Conservation (phyloP, 2,329 filamentous ascomycete species). For the Aspergillus sp. region DNA sequence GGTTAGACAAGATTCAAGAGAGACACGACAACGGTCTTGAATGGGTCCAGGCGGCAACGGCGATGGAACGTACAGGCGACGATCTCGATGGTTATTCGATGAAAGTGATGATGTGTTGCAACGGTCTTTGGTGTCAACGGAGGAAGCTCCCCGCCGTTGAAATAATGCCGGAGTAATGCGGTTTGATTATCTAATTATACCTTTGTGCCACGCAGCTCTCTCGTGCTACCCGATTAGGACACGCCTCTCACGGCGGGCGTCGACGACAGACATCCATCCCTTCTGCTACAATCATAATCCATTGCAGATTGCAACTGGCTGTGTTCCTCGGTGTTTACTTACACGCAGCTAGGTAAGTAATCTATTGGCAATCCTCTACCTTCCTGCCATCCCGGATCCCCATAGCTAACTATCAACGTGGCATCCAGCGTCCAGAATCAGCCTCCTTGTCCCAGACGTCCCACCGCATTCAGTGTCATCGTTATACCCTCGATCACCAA, state of each 20-base stretch:
- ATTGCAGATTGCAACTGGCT: not conserved
- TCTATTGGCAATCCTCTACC: not conserved
- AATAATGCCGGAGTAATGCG: slow-evolving; percentile 3
- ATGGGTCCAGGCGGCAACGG: slow-evolving; percentile 2
- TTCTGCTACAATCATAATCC: not conserved
- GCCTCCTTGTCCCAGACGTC: not conserved
- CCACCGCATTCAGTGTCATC: not conserved
- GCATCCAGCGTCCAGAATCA: slow-evolving; percentile 6
- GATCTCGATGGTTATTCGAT: not conserved
- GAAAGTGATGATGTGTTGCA: not conserved
- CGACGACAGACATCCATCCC: not conserved
- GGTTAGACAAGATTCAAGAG: slow-evolving; percentile 8
- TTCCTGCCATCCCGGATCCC: not conserved
- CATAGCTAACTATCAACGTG: slow-evolving; percentile 10
- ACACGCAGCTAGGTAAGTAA: not conserved
- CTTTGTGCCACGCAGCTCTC: not conserved
- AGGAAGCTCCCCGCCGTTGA: not conserved
- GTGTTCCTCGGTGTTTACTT: not conserved
- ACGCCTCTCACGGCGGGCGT: not conserved
- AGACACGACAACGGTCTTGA: slow-evolving; percentile 5
- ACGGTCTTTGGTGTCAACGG: not conserved
- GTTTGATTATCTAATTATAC: not conserved
- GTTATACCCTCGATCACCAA: not conserved
- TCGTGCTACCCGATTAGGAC: slow-evolving; percentile 1
- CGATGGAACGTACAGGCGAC: not conserved